Evolutionary conservation across 2,329 filamentous ascomycete species (phyloP), one percentile per base, ranked within the genome.

Genomic region (Claviceps maximensis): DNA sequence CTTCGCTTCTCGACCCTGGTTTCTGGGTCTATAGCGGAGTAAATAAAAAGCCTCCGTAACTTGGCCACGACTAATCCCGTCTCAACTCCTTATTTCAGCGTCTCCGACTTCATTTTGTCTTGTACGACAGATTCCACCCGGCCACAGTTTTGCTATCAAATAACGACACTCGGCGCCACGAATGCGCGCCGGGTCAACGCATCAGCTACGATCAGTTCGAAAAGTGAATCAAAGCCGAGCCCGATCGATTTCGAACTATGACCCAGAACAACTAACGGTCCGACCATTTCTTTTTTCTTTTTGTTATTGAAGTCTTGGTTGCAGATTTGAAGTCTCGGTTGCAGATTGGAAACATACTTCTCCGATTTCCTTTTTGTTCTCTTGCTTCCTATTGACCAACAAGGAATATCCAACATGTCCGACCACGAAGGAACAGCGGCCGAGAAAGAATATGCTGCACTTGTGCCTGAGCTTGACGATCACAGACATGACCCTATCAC

Each of bases 11-110:
- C 71, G 89, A 89, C 78, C 91, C 89, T 73, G 83, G 84, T 70
- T 83, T 84, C 78, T 88, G 89, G 89, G 89, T 94, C 83, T 91
- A 91, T 72, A 84, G 84, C 78, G 90, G 91, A 86, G 87, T 89
- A 77, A 88, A 93, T 78, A 93, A 89, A 78, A 91, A 95, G 75
- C 91, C 93, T 70, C 91, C 91, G 79, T 97, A 97, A 96, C 74
- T 91, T 17, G 61, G 52, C 21, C 15, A 29, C 31, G 9, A 31
- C 19, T 25, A 21, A 47, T 53, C 17, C 10, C 41, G 19, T 12
- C 27, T 41, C 41, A 8, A 21, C 45, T 36, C 5, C 17, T 40
- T 48, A 41, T 29, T 27, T 8, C 9, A 36, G 44, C 47, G 9
- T 19, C 13, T 4, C 38, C 25, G 23, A 49, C 41, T 36, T 27